Evolutionary conservation across 176 grass and related monocot species (phyloP).

Genomic region (Lolium multiflorum): DNA sequence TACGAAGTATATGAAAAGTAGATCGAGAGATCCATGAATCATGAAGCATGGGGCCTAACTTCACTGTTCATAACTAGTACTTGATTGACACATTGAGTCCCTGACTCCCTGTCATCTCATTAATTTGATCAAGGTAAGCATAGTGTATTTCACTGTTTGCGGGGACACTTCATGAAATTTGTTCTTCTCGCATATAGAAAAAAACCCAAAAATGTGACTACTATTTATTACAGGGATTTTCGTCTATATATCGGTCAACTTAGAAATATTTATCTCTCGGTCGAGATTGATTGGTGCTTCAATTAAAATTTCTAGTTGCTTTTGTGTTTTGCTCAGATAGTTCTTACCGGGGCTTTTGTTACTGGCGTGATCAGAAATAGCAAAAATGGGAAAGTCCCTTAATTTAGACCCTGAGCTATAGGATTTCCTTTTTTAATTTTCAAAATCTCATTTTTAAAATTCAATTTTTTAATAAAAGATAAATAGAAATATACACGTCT

Average conservation of each 20-base stretch:
- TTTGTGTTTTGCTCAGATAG: neutral
- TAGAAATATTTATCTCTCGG: neutral
- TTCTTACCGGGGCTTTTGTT: neutral
- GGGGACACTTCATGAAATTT: neutral
- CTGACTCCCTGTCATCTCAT: constrained; percentile 8
- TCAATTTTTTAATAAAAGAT: too few relatives aligned
- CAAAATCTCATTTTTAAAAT: too few relatives aligned
- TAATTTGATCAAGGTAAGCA: neutral
- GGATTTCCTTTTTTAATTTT: too few relatives aligned
- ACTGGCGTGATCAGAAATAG: neutral
- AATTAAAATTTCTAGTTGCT: neutral
- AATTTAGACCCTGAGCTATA: too few relatives aligned
- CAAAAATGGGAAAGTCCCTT: too few relatives aligned
- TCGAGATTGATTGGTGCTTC: neutral
- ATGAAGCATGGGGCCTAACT: neutral
- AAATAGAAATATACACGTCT: too few relatives aligned
- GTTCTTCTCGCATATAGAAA: neutral
- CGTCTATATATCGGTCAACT: neutral
- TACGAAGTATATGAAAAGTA: neutral
- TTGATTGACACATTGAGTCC: neutral
- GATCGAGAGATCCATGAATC: neutral
- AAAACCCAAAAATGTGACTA: neutral
- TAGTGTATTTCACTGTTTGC: constrained; percentile 23
- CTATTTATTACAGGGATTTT: neutral
- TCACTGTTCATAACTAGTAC: constrained; percentile 15